Conservation (phyloP, 352 stramenopile genomes). For the Phytophthora cactorum region DNA sequence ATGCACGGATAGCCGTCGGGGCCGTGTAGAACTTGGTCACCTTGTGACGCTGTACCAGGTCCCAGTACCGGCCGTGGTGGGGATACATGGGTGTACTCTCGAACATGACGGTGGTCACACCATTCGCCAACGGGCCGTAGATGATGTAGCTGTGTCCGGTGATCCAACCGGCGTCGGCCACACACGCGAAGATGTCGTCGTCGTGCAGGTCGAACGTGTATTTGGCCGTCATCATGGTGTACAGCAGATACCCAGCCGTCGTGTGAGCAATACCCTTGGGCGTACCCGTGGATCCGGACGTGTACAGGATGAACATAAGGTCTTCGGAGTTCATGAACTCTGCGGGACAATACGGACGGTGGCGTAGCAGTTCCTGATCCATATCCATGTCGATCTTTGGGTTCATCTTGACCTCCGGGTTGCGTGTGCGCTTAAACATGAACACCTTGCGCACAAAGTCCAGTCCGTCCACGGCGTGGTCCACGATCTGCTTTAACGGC, state of each 20-base stretch:
- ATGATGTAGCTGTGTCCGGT: conserved; percentile 98
- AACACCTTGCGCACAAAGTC: conserved; percentile 94
- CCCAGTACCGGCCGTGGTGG: conserved; percentile 95
- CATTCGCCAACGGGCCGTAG: conserved; percentile 96
- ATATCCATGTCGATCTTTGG: conserved; percentile 92
- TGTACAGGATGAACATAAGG: conserved; percentile 98
- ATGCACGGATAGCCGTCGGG: conserved; percentile 95
- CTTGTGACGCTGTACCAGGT: conserved; percentile 96
- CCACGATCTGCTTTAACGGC: conserved; percentile 96
- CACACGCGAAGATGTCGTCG: conserved; percentile 94
- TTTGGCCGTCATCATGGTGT: conserved; percentile 92
- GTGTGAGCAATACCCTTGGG: conserved; percentile 97
- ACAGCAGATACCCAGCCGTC: conserved; percentile 95
- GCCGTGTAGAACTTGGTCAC: conserved; percentile 96
- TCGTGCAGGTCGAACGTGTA: conserved; percentile 94
- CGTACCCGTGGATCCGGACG: conserved; percentile 94
- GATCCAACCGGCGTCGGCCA: conserved; percentile 97
- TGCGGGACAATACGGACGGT: conserved; percentile 94
- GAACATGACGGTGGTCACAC: conserved; percentile 97
- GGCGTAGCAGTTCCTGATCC: conserved; percentile 85
- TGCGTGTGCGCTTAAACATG: conserved; percentile 92
- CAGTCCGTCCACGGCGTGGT: conserved; percentile 89
- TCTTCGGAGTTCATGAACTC: conserved; percentile 97
- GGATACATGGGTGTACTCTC: conserved; percentile 98
- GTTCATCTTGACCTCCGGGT: conserved; percentile 75